These are phyloP conservation scores for Aschersonia sp. DNA, from an alignment of 2,329 filamentous ascomycete species.

Conservation along the genomic window DNA sequence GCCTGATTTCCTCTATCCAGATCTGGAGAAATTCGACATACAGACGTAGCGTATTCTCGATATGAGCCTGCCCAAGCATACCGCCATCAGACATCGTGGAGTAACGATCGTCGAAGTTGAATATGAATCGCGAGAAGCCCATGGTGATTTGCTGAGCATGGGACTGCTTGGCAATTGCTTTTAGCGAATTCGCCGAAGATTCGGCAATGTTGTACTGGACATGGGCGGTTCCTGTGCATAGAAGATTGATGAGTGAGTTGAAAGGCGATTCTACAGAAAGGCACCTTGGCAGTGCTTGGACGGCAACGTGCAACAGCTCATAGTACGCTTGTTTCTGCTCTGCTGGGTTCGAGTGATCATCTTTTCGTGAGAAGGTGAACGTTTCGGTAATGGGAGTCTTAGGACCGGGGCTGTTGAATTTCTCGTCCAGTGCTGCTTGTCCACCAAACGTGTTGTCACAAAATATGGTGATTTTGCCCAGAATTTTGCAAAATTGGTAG, in stretches of 20 bases:
- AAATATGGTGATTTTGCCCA: conserved; percentile 89
- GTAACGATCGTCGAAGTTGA: conserved; percentile 95
- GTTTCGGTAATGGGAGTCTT: conserved; percentile 93
- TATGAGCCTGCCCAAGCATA: conserved; percentile 85
- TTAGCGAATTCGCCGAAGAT: conserved; percentile 83
- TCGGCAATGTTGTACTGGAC: conserved; percentile 83
- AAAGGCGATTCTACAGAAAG: conserved; percentile 82
- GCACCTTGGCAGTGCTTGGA: conserved; percentile 90
- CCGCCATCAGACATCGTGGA: conserved; percentile 96
- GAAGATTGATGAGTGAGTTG: conserved; percentile 80
- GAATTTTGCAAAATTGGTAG: conserved; percentile 79
- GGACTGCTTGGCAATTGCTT: conserved; percentile 85
- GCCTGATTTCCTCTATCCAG: conserved; percentile 93
- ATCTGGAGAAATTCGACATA: conserved; percentile 91
- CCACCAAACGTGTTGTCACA: conserved; percentile 97
- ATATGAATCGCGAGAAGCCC: conserved; percentile 93
- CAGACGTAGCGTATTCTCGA: conserved; percentile 81
- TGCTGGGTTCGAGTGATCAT: conserved; percentile 55
- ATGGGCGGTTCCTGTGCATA: conserved; percentile 94
- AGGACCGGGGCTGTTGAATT: conserved; percentile 72
- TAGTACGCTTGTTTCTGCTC: conserved; percentile 94
- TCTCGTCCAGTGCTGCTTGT: conserved; percentile 88
- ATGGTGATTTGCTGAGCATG: conserved; percentile 93
- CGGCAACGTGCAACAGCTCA: conserved; percentile 84
- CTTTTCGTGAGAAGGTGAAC: conserved; percentile 76